Percentiles rank a stretch among this genome's conserved stretches.
Evolutionary conservation across 2,329 filamentous ascomycete species (phyloP).

Genomic region (Sporothrix protearum): DNA sequence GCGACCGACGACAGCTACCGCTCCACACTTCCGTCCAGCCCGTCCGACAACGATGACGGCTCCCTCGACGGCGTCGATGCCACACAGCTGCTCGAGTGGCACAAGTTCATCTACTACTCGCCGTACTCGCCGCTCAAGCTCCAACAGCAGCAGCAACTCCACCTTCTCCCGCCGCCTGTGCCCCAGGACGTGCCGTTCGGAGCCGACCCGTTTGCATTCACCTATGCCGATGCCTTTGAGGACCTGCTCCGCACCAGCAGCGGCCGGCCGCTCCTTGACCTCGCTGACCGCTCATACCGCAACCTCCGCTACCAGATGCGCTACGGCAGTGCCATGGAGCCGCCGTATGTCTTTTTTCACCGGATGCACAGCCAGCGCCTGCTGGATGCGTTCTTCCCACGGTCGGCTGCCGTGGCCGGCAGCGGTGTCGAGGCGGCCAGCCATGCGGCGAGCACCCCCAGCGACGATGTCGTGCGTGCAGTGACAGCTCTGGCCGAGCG

Average conservation of each 20-base stretch:
- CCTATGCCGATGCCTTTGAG: constrained; percentile 57
- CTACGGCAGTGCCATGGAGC: constrained; percentile 36
- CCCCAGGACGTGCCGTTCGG: constrained; percentile 44
- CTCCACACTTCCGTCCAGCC: not conserved
- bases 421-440: constrained; percentile 27
- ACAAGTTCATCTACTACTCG: constrained; percentile 39
- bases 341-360: constrained; percentile 43
- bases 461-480: constrained; percentile 23
- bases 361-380: constrained; percentile 38
- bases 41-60: constrained; percentile 16
- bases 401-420: constrained; percentile 11
- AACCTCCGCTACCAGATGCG: constrained; percentile 27
- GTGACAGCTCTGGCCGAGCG: constrained; percentile 18
- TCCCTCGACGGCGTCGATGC: constrained; percentile 27
- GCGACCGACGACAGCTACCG: not conserved
- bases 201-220: constrained; percentile 42
- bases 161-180: constrained; percentile 44
- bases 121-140: constrained; percentile 47
- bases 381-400: constrained; percentile 36
- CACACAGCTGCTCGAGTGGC: constrained; percentile 32
- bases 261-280: constrained; percentile 42
- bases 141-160: constrained; percentile 30
- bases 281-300: constrained; percentile 38
- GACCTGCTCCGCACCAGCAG: constrained; percentile 51
- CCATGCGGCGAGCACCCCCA: not conserved